Evolutionary conservation across 2,329 filamentous ascomycete species (phyloP).

Genomic region (Fusarium bactridioides): DNA sequence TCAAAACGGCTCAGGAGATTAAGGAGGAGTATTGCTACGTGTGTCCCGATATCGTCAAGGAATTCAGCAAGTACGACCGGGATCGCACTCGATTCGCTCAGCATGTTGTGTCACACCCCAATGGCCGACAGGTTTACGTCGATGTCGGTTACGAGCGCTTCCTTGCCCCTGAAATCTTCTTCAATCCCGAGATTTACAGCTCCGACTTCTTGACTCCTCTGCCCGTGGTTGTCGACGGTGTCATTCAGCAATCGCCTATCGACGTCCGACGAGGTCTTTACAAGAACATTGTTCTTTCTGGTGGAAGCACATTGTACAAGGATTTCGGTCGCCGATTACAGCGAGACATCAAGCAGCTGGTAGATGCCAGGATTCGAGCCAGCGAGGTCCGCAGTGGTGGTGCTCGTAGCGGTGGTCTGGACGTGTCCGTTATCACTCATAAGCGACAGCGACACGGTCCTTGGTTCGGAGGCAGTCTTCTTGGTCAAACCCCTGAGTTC

Average conservation of each 20-base stretch:
- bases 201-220: conserved; percentile 97
- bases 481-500: conserved; percentile 98
- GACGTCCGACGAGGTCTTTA: conserved; percentile 96
- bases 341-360: conserved; percentile 94
- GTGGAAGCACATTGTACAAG: conserved; percentile 97
- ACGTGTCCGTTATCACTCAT: conserved; percentile 97
- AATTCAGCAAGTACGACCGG: conserved; percentile 92
- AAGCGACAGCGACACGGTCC: conserved; percentile 97
- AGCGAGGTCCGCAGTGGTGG: conserved; percentile 92
- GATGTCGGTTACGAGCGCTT: conserved; percentile 99
- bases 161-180: conserved; percentile 98
- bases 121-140: conserved; percentile 83
- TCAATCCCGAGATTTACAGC: conserved; percentile 99
- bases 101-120: conserved; percentile 85
- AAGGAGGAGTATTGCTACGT: conserved; percentile 99
- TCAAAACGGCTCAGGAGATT: conserved; percentile 97
- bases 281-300: conserved; percentile 99
- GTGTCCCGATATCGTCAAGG: conserved; percentile 98
- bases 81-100: conserved; percentile 91
- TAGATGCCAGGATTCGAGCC: conserved; percentile 90
- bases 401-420: conserved; percentile 90
- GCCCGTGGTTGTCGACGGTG: conserved; percentile 91
- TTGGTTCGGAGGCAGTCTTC: conserved; percentile 96
- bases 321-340: conserved; percentile 96
- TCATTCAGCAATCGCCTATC: conserved; percentile 97